Percentiles rank a stretch among this genome's conserved stretches.
Conservation (phyloP, 1,139 yeast genomes). For the Yamadazyma trypodendri region DNA sequence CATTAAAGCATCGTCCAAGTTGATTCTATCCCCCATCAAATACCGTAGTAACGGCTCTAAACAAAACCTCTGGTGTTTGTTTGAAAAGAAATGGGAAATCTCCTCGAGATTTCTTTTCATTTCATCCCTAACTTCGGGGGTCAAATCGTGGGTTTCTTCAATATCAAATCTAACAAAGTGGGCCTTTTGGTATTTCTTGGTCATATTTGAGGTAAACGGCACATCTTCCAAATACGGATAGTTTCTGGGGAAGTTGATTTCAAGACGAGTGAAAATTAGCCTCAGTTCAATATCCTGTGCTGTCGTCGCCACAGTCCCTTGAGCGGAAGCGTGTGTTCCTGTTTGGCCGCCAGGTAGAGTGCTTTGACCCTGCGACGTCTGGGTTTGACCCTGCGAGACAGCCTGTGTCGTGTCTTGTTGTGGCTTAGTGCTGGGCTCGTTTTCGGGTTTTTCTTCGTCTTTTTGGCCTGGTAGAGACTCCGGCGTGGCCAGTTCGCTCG, state of each 20-base stretch:
- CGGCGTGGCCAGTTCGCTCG: not conserved
- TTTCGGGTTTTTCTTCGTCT: constrained; percentile 6
- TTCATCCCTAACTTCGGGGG: constrained; percentile 43
- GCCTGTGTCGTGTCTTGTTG: not conserved
- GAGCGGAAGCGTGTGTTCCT: not conserved
- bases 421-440: constrained; percentile 4
- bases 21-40: constrained; percentile 78
- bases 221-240: constrained; percentile 62
- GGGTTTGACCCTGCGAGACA: not conserved
- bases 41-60: constrained; percentile 78
- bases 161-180: constrained; percentile 50
- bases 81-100: constrained; percentile 58
- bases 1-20: constrained; percentile 40
- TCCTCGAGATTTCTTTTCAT: constrained; percentile 52
- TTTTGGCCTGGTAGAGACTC: constrained; percentile 2
- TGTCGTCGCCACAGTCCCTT: not conserved
- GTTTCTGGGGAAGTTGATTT: constrained; percentile 61
- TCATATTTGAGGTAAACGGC: constrained; percentile 26
- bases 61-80: constrained; percentile 59
- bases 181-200: constrained; percentile 24
- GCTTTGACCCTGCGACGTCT: not conserved
- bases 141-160: constrained; percentile 75
- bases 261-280: constrained; percentile 67
- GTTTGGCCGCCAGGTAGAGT: no score
- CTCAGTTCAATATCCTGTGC: constrained; percentile 39